Base-by-base conservation (phyloP, 768 basidiomycete genomes). In the Leccinum ochraceum region DNA sequence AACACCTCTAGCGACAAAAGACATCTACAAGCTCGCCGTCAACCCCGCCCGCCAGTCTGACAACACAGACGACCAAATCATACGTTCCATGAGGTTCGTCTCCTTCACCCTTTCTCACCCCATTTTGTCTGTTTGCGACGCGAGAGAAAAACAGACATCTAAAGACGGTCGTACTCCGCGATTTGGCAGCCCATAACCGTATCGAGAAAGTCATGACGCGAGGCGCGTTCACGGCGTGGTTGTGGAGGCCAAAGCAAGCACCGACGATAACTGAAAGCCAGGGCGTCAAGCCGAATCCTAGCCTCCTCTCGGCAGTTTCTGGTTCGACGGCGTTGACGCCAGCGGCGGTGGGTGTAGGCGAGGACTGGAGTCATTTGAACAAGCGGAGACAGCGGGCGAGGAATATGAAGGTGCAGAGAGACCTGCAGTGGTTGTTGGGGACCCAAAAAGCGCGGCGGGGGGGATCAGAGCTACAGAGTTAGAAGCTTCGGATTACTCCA, bases 281-380 rank as follows among this genome's bases (percentile, higher is more conserved):
- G 9, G 26, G 36, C 32, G 32, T 34, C 32, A 63, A 64, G 36
- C 32, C 54, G 4, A 10, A 10, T n/a, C 26, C 54, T 34, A 17
- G 22, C 22, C 7, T 22, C 4, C 13, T 14, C 54, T 0, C n/a
- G 62, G 32, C 57, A 28, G 34, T 32, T 16, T 22, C 55, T 4
- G 56, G 36, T 16, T 20, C 54, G 32, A 53, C 57, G 44, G 63
- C 49, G 36, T 42, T 69, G n/a, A 60, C 71, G 0, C 65, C 72
- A 4, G 68, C 66, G 16, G 72, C 72, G 11, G 70, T 74, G 9
- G 72, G 74, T 2, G 72, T 72, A 3, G 73, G 74, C 30, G 74
- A 71, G 55, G 86, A 89, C 64, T 79, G 78, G 69, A 75, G 78
- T 7, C 86, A 88, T 69, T 71, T 89, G 59, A 89, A 80, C 71